Evolutionary conservation across 805 yeast species (phyloP).

Genomic region (Yamadazyma paraphyllophila): DNA sequence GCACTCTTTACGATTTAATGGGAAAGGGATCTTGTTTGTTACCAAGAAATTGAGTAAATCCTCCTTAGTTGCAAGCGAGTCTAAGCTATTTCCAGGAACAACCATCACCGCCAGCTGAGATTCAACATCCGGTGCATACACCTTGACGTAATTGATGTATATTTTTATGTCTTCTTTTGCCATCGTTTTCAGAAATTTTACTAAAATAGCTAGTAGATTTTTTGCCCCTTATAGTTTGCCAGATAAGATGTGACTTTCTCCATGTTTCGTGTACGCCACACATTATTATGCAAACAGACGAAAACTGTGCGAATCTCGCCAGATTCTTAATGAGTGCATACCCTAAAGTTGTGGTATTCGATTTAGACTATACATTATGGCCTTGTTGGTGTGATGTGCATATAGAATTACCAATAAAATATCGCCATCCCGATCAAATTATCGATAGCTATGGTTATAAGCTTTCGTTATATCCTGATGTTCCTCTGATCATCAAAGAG

Average conservation of each 20-base stretch:
- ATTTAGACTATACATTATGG: constrained; percentile 77
- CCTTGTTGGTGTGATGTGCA: constrained; percentile 85
- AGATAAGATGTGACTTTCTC: constrained; percentile 4
- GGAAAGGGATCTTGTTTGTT: constrained; percentile 13
- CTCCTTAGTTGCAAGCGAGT: constrained; percentile 6
- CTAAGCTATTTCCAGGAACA: constrained; percentile 15
- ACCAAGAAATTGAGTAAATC: neutral
- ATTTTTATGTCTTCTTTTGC: constrained; percentile 1
- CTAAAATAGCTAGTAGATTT: neutral
- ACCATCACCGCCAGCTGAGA: constrained; percentile 10
- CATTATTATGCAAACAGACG: neutral
- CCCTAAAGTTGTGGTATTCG: constrained; percentile 58
- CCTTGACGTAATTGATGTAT: constrained; percentile 2
- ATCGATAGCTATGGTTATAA: constrained; percentile 55
- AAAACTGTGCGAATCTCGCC: neutral
- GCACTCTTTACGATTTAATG: neutral
- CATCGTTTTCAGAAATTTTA: neutral
- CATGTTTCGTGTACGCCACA: constrained; percentile 5
- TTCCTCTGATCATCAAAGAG: constrained; percentile 57
- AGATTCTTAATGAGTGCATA: constrained; percentile 3
- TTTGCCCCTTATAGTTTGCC: neutral
- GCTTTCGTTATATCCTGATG: constrained; percentile 64
- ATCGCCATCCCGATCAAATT: constrained; percentile 33
- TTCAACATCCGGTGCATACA: constrained; percentile 1
- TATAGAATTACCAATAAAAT: constrained; percentile 52